Evolutionary conservation across 2,329 filamentous ascomycete species (phyloP), one percentile per base, ranked within the genome.

Genomic region (Blastomyces gilchristii): DNA sequence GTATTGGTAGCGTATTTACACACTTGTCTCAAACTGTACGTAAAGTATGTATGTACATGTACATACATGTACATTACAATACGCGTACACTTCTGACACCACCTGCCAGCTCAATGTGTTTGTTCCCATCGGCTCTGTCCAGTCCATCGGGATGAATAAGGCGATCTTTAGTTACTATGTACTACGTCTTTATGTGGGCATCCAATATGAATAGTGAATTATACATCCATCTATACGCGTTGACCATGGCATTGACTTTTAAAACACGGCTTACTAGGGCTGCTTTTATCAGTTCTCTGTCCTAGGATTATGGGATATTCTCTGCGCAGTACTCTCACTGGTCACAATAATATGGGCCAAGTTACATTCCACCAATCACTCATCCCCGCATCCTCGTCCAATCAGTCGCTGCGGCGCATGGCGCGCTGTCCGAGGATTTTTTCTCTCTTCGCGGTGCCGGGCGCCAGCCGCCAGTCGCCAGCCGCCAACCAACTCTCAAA

Each of bases 391-490:
- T 9, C 28, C 1, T 53, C 31, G 8, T 31, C 28, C 43, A 39
- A 47, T 34, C 34, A 16, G 9, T 25, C 34, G 11, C 60, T 62
- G 8, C 12, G 37, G 60, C 52, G 52, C 18, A 62, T 62, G 52
- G 50, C 50, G 60, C 60, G 25, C 39, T 22, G 37, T 47, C 16
- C 22, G 47, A 31, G 12, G 28, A 11, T 49, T 52, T 50, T 12
- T 28, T 8, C 34, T 25, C 18, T 31, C 18, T 12, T 52, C 37
- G 28, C 14, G 4, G 47, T 37, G 45, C 45, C 50, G 9, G 60
- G 60, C 60, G 60, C 60, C 60, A 62, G 60, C 54, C 60, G 60
- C 60, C 60, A 61, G 41, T 52, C 47, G 37, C 47, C 58, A 60
- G 43, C 58, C 58, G 45, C 25, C 58, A n/a, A 37, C 18, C n/a